Evolutionary conservation across 1,284 basidiomycete species (phyloP).

Genomic region (Wallemia mellicola): DNA sequence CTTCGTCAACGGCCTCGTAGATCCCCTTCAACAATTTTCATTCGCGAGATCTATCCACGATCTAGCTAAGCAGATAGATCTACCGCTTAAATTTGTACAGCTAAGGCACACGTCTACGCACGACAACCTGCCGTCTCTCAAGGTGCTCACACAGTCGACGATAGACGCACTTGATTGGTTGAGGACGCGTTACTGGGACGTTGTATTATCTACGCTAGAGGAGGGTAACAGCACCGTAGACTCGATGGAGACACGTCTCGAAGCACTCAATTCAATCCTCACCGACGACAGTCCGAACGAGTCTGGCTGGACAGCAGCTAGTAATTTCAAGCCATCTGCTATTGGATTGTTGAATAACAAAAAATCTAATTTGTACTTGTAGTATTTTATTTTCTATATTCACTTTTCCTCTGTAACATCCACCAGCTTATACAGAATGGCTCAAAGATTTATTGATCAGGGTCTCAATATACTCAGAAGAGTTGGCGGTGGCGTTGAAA

Average conservation of each 20-base stretch:
- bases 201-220: background rate
- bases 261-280: background rate
- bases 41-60: conserved; percentile 70
- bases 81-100: conserved; percentile 77
- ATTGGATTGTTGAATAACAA: background rate
- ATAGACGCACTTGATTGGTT: conserved; percentile 24
- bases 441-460: background rate
- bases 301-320: background rate
- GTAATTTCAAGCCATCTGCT: background rate
- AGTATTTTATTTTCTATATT: background rate
- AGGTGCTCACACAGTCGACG: conserved; percentile 43
- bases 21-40: conserved; percentile 59
- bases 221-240: background rate
- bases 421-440: too few species aligned
- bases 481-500: background rate
- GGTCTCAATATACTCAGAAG: background rate
- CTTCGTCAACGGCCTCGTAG: conserved; percentile 79
- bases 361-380: background rate
- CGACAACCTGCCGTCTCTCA: conserved; percentile 68
- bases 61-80: conserved; percentile 53
- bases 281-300: background rate
- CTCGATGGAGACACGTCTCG: background rate
- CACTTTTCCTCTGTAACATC: background rate
- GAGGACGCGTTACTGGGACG: background rate
- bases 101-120: conserved; percentile 83